A percentile compares a stretch with the other conserved stretches of the same genome.
These are phyloP conservation scores for Suhomyces kilbournensis DNA, from an alignment of 805 yeast genomes.

Conservation along the genomic window DNA sequence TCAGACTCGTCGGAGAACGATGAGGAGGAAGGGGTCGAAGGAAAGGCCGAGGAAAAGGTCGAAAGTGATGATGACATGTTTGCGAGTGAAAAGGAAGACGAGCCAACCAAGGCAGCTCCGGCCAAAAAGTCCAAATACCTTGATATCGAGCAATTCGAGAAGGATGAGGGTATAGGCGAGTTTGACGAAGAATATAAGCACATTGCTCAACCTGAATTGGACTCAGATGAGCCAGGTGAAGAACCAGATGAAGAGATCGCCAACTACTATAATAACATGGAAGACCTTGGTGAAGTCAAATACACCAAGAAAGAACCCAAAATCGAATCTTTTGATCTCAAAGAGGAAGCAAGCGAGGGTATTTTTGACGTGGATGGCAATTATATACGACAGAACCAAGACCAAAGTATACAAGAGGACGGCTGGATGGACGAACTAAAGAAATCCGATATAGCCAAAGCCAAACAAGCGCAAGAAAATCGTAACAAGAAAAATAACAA, in stretches of 20 bases:
- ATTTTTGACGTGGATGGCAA: slow-evolving; percentile 60
- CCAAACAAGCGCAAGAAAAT: slow-evolving; percentile 40
- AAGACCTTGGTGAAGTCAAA: slow-evolving; percentile 13
- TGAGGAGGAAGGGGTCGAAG: background rate
- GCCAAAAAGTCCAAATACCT: slow-evolving; percentile 14
- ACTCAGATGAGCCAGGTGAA: slow-evolving; percentile 11
- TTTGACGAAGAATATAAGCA: slow-evolving; percentile 21
- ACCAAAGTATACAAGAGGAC: slow-evolving; percentile 25
- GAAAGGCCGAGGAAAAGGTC: slow-evolving; percentile 8
- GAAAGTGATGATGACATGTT: slow-evolving; percentile 42
- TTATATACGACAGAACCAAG: slow-evolving; percentile 42
- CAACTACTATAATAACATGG: slow-evolving; percentile 26
- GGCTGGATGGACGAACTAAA: slow-evolving; percentile 37
- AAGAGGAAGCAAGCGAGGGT: slow-evolving; percentile 58
- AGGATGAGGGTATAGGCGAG: slow-evolving; percentile 13
- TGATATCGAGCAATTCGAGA: slow-evolving; percentile 38
- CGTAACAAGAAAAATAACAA: slow-evolving; percentile 9
- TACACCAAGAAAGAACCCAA: slow-evolving; percentile 28
- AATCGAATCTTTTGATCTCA: slow-evolving; percentile 61
- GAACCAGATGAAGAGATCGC: slow-evolving; percentile 11
- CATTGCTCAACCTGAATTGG: slow-evolving; percentile 2
- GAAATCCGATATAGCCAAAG: slow-evolving; percentile 35
- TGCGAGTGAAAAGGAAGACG: slow-evolving; percentile 26
- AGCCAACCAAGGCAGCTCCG: slow-evolving; percentile 10
- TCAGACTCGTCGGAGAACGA: slow-evolving; percentile 24